Evolutionary conservation across 805 yeast species (phyloP), one percentile per base, ranked within the genome.

Genomic region (Cyberlindnera americana): DNA sequence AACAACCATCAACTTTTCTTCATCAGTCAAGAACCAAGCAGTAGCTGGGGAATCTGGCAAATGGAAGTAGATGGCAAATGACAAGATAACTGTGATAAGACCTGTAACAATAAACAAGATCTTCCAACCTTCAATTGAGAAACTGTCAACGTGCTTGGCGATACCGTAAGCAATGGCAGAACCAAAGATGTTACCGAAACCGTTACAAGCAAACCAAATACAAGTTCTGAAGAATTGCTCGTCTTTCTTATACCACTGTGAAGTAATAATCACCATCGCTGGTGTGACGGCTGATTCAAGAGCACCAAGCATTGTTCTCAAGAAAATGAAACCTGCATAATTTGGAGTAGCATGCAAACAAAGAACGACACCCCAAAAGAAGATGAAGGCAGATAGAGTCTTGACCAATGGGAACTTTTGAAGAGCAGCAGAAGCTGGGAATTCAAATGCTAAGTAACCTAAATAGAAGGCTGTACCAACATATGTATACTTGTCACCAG

Each of bases 391-490:
- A 12, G 75, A 62, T 4, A 72, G 64, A 5, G 77, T 59, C 46
- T 73, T 76, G 7, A 77, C 70, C 47, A 82, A 65, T 4, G 81
- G 82, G 35, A 77, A 70, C 39, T 67, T 66, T 56, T 83, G 88
- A 18, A 78, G 52, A 1, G 69, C 31, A 29, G 62, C 49, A 13
- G 66, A 57, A 3, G 73, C 68, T 3, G 79, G 75, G 43, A 72
- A 63, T 48, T 77, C 81, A 53, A 77, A 80, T 3, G 64, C 66
- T 35, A 82, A 56, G 52, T 81, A 83, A 3, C 89, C 90, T 29
- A 83, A 57, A 52, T 78, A 78, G 47, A 78, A 79, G 7, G 77
- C 66, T 1, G 80, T 67, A 11, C 82, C 76, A n/a, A 72, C 61
- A 79, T 83, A 75, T 35, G 75, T 56, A 52, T 75, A 70, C 54